Base-by-base conservation (phyloP, 202 grass and related monocot species). In the Setaria italica region DNA sequence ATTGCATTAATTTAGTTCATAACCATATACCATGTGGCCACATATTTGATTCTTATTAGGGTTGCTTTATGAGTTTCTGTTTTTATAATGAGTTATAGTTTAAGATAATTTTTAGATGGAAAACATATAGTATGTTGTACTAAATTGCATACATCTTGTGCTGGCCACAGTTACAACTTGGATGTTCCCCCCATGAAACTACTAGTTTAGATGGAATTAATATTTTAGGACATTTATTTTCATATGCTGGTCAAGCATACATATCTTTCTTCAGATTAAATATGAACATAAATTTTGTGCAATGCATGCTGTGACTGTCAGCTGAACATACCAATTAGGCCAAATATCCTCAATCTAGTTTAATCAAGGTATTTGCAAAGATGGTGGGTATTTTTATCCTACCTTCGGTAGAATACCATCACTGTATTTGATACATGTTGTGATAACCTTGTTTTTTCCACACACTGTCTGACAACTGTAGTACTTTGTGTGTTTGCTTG, bases 401-500 rank as follows among this genome's bases (percentile, higher is more conserved):
- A 50, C 25, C 46, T 85, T 62, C 3, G 21, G 74, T 58, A 85
- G 33, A 62, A 84, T 43, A n/a, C 11, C 17, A 16, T 41, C 17
- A 17, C 5, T 68, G 12, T 39, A 5, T 78, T 55, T 72, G 34
- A 50, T 49, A 58, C 19, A 74, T 80, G 68, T 53, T 70, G 50
- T 62, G 16, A 49, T 25, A 48, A 57, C 41, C 29, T 37, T 47
- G 70, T n/a, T 25, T 48, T 77, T 49, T 72, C 53, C 33, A 70
- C 33, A 12, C 14, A 69, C 67, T 21, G 7, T 47, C 66, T 82
- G 67, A 72, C 9, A 76, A 80, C 14, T 13, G 5, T 46, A 30
- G 15, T 87, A 70, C 39, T 20, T 77, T 69, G 35, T 3, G 39
- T 72, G 46, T 42, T 63, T 86, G 46, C 34, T 88, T 95, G 21